Evolutionary conservation across 1,284 basidiomycete species (phyloP), one percentile per base, ranked within the genome.

Genomic region (Fomitopsis palustris): DNA sequence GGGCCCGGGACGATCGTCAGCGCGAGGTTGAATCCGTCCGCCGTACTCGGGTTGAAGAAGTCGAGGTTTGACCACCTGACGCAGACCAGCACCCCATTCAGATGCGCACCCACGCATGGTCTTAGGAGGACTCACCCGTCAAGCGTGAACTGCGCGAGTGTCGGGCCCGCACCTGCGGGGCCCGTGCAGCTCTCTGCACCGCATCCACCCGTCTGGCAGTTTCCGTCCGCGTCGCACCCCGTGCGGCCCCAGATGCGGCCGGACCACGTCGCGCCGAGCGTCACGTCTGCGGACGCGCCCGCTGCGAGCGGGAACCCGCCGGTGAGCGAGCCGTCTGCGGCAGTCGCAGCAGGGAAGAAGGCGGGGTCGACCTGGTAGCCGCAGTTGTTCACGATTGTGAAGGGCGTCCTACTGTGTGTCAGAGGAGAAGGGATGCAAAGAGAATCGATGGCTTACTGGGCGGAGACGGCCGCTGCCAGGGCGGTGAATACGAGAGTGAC

Each of bases 131-230:
- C 49, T 2, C 49, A 51, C 49, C 49, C 49, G 5, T 51, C 49
- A n/a, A 51, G 49, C 29, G 49, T 51, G 49, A 51, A 51, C 29
- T 51, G 49, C 23, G 49, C 49, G 4, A 51, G 49, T 29, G 49
- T 51, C 33, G 49, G 49, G 49, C 49, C 49, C 19, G 49, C 49
- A 6, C 27, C 49, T 0, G 49, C 49, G 19, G 49, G 49, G 29
- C 49, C 49, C 33, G 49, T 51, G 49, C 49, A 51, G 31, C n/a
- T 51, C 49, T 51, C 49, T 29, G 27, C 49, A 29, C 49, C 49
- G 33, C 49, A 51, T 29, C 16, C 5, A 6, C 49, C 49, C 29
- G 49, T 51, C 29, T 12, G 7, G 31, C 49, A 51, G 49, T 33
- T 21, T 17, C 49, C 49, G 49, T 51, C 49, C 2, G 29, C 31